These are phyloP conservation scores for Perkinsus marinus DNA, from an alignment of 169 alveolate genomes.

Conservation along the genomic window DNA sequence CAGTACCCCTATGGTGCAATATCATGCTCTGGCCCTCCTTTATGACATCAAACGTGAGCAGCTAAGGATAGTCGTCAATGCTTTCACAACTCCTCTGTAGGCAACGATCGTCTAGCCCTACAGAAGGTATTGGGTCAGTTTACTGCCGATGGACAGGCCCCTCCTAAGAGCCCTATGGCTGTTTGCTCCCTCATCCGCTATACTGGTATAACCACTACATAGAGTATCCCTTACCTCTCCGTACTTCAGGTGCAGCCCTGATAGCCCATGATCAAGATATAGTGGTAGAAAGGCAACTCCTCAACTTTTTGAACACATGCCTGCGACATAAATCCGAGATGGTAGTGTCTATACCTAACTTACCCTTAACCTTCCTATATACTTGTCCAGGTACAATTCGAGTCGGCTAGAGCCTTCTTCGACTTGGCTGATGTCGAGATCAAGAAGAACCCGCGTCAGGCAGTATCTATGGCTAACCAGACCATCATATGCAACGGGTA, in stretches of 20 bases:
- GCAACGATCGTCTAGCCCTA: conserved; percentile 58
- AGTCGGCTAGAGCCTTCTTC: conserved; percentile 38
- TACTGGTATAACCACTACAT: conserved; percentile 11
- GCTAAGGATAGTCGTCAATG: neutral
- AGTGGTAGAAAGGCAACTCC: conserved; percentile 1
- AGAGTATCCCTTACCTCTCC: no score
- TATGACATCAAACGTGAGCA: conserved; percentile 64
- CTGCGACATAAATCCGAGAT: conserved; percentile 38
- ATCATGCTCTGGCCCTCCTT: conserved; percentile 82
- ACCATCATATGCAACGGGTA: neutral
- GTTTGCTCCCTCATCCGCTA: conserved; percentile 42
- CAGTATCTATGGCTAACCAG: neutral
- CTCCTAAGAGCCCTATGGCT: conserved; percentile 39
- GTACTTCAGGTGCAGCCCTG: neutral
- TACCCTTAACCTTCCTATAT: neutral
- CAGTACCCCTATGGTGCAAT: conserved; percentile 68
- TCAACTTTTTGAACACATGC: conserved; percentile 22
- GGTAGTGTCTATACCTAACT: conserved; percentile 11
- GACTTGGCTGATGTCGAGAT: conserved; percentile 24
- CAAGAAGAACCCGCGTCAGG: conserved; percentile 9
- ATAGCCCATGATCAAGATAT: neutral
- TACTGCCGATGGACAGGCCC: conserved; percentile 6
- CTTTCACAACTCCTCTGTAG: neutral
- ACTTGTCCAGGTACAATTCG: neutral
- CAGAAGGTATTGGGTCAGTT: conserved; percentile 41